Evolutionary conservation across 1,139 yeast genomes (phyloP), one percentile per base, ranked within the genome.

Genomic region (Kodamaea plutei): DNA sequence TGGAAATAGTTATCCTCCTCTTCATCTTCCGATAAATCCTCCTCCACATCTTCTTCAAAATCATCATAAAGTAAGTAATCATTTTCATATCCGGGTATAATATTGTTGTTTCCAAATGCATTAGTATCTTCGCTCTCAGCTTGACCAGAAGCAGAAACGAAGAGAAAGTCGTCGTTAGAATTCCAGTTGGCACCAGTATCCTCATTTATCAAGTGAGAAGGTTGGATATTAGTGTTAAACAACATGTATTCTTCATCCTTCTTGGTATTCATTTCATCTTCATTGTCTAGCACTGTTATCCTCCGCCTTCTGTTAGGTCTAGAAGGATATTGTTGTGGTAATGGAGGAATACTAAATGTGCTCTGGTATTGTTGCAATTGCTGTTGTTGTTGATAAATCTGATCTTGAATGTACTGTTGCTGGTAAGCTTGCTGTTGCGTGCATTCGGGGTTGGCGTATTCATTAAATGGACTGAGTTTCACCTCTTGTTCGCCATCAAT

Each of bases 1-100:
- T 59, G 62, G 41, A 56, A 62, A 43, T 62, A 62, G 34, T 61
- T 58, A 38, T 57, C 63, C 30, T 59, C 68, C 28, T 56, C 60
- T 13, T 56, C 61, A 30, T 60, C 65, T 23, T 79, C 59, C 40
- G 82, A 71, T 30, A 54, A 51, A 40, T 75, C 77, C 51, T 79
- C 71, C 34, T 80, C 68, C 13, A 59, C 54, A 11, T 50, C 56
- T 36, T 64, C 69, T 12, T 56, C 60, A 30, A 56, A 51, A 26
- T 54, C 64, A 35, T 59, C 67, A 37, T 54, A 48, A 27, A 53
- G 42, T 27, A 61, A 47, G 40, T 60, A 61, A 42, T 62, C 67
- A 36, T 54, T 54, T 40, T 61, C 66, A 36, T 45, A 61, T 5
- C 66, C 66, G 8, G 65, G 64, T 16, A 61, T 55, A 6, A 45